Percentiles rank a stretch among this genome's conserved stretches.
These are phyloP conservation scores for Trichothecium sympodiale DNA, from an alignment of 2,329 filamentous ascomycete species.

Conservation along the genomic window DNA sequence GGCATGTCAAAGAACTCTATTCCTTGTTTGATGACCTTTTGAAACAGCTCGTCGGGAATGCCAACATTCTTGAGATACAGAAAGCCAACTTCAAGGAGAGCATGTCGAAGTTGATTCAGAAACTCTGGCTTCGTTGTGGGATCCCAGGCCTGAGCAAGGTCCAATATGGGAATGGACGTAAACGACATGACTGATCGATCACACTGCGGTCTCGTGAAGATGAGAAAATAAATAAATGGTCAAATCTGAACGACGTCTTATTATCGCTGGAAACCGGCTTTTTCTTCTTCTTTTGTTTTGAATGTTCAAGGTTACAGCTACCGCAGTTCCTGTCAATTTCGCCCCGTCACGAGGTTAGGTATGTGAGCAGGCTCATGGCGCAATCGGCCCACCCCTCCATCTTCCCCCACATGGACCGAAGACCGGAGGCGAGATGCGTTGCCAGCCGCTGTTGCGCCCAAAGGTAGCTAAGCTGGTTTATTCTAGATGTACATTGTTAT, in stretches of 20 bases:
- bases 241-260: no score
- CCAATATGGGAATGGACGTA: constrained; percentile 64
- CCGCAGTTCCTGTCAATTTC: no score
- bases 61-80: constrained; percentile 75
- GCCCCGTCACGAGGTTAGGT: no score
- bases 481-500: no score
- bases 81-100: constrained; percentile 79
- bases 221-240: no score
- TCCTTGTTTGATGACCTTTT: constrained; percentile 55
- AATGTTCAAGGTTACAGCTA: no score
- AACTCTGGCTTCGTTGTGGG: constrained; percentile 61
- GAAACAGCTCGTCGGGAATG: constrained; percentile 53
- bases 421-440: no score
- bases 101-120: constrained; percentile 58
- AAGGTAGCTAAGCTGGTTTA: no score
- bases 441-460: no score
- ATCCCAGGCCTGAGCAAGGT: constrained; percentile 55
- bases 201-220: no score
- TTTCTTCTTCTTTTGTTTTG: no score
- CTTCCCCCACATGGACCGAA: constrained; percentile 1
- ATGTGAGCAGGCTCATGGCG: constrained; percentile 17
- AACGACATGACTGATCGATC: constrained; percentile 62
- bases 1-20: constrained; percentile 69
- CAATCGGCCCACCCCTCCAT: constrained; percentile 19
- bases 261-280: no score